phyloP scores from a whole-genome alignment of 169 alveolate species.

The Perkinsus olseni region DNA sequence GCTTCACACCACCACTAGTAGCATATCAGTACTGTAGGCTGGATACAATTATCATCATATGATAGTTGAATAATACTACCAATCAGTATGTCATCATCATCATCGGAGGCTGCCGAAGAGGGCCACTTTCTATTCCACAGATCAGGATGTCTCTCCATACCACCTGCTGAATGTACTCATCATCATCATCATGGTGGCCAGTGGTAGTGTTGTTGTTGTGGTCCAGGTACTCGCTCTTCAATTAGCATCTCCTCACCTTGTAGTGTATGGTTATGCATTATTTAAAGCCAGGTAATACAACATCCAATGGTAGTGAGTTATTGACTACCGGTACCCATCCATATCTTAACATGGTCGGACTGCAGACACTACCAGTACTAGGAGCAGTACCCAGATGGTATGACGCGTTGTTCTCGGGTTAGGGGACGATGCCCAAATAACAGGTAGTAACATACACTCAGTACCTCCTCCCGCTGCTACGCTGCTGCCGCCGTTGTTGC shows the following conservation, averaged over 20 bases:
- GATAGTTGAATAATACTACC: no score
- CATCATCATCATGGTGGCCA: background rate
- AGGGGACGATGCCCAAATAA: background rate
- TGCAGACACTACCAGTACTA: conserved; percentile 23
- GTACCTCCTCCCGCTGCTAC: no score
- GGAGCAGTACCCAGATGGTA: conserved; percentile 39
- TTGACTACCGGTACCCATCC: background rate
- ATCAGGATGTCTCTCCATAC: background rate
- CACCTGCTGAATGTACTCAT: background rate
- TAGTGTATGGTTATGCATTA: background rate
- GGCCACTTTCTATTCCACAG: no score
- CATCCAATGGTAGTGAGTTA: background rate
- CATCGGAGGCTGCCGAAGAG: no score
- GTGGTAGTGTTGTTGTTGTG: background rate
- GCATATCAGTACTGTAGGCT: no score
- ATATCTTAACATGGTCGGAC: background rate
- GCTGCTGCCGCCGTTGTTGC: no score
- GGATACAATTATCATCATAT: background rate
- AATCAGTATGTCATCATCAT: no score
- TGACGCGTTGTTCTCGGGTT: conserved; percentile 29
- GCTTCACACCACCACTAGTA: no score
- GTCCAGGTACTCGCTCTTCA: background rate
- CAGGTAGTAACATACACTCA: no score
- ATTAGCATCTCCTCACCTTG: background rate
- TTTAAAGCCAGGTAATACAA: background rate